Base-by-base conservation (phyloP, 2,329 filamentous ascomycete species). In the Dothideomycetidae sp. region DNA sequence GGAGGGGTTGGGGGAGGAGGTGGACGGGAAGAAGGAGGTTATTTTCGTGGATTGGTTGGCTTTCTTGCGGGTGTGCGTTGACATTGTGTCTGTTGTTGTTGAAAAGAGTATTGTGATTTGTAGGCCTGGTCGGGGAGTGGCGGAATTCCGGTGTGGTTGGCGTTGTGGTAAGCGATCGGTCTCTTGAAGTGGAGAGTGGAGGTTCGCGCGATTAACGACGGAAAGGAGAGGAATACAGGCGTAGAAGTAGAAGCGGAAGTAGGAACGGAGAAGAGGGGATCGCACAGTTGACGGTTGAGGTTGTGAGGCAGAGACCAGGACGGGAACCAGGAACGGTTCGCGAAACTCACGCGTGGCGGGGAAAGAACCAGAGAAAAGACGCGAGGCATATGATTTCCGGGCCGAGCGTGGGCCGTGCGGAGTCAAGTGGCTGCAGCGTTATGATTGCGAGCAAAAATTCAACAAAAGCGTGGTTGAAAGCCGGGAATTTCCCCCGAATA, bases 11-110 rank as follows among this genome's bases (percentile, higher is more conserved):
- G 14, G 13, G 19, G 29, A 28, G 33, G 33, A 13, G 12, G 39
- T 14, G 31, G 31, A 17, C 26, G 53, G 45, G 43, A 66, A 64
- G 54, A 56, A 65, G 43, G 52, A 56, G 32, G 57, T 62, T 42
- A 66, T 64, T 36, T 51, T 50, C 3, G 57, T 56, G 11, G 30
- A 10, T 47, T 62, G 59, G 51, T 55, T 63, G 39, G 51, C 59
- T 36, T 59, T 55, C 51, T 66, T 66, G 46, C 50, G 53, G 41
- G 46, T 44, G 40, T 56, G 53, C n/a, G n/a, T n/a, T 17, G 41
- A 31, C 38, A 42, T 42, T 23, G 11, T 41, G n/a, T 37, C 18
- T 32, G 4, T 10, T 15, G 14, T n/a, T n/a, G 5, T 29, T 16
- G 11, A 7, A 36, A 19, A 11, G 13, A 15, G 10, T 15, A 17